These are phyloP conservation scores for Pyricularia grisea DNA, from an alignment of 2,329 filamentous ascomycete genomes.

Conservation along the genomic window DNA sequence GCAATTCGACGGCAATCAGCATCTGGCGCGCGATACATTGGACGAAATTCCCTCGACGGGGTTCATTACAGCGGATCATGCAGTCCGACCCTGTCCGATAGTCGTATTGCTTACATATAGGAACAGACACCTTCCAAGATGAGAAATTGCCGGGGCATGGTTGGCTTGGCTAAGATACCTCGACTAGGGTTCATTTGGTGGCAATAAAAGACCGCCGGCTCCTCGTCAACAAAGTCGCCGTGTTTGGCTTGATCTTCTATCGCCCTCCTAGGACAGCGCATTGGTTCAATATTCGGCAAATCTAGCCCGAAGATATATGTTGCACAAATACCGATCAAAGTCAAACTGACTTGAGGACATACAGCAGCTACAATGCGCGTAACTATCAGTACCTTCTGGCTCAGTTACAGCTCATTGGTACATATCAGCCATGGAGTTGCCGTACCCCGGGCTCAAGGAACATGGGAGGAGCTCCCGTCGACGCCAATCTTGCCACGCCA, in stretches of 20 bases:
- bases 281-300: not conserved
- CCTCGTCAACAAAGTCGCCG: not conserved
- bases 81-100: not conserved
- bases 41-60: not conserved
- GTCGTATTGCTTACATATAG: not conserved
- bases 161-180: not conserved
- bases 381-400: not conserved
- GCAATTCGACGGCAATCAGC: not conserved
- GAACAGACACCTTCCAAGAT: not conserved
- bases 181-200: not conserved
- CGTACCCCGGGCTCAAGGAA: not conserved
- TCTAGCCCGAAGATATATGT: not conserved
- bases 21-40: not conserved
- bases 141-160: not conserved
- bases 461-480: constrained; percentile 14
- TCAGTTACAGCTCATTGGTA: not conserved
- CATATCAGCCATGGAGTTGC: not conserved
- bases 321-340: not conserved
- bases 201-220: not conserved
- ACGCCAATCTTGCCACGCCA: constrained; percentile 17
- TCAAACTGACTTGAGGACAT: not conserved
- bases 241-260: not conserved
- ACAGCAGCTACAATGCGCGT: not conserved
- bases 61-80: not conserved
- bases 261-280: not conserved